These are phyloP conservation scores for Tricholoma terreum DNA, from an alignment of 768 basidiomycete species.

Conservation along the genomic window DNA sequence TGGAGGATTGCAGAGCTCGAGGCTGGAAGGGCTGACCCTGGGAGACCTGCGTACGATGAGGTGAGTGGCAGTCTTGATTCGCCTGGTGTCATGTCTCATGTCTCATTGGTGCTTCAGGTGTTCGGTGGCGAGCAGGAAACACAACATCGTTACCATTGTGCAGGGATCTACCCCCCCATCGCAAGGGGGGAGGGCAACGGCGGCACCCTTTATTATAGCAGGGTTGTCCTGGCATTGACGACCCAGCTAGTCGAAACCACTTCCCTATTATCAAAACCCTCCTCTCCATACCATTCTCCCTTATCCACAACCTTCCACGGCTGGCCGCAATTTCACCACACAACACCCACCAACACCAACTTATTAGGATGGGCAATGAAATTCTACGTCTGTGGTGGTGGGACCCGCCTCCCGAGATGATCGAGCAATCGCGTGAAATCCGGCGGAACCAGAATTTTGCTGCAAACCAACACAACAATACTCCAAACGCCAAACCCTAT, in stretches of 20 bases:
- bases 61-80: background rate
- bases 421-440: no score
- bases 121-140: background rate
- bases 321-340: background rate
- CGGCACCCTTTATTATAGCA: background rate
- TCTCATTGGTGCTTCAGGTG: no score
- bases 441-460: no score
- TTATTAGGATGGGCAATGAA: background rate
- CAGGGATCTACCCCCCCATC: background rate
- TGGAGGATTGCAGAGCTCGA: conserved; percentile 14
- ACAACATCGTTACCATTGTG: background rate
- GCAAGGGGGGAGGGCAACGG: background rate
- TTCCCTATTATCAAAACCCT: background rate
- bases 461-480: no score
- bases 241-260: background rate
- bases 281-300: background rate
- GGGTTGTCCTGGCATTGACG: background rate
- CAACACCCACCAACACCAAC: background rate
- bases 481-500: background rate
- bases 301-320: background rate
- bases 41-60: background rate
- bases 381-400: background rate
- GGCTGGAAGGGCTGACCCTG: background rate
- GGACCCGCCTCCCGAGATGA: background rate
- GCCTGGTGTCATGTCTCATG: background rate